Conservation (phyloP, 768 basidiomycete species). For the Mycena capillaripes region DNA sequence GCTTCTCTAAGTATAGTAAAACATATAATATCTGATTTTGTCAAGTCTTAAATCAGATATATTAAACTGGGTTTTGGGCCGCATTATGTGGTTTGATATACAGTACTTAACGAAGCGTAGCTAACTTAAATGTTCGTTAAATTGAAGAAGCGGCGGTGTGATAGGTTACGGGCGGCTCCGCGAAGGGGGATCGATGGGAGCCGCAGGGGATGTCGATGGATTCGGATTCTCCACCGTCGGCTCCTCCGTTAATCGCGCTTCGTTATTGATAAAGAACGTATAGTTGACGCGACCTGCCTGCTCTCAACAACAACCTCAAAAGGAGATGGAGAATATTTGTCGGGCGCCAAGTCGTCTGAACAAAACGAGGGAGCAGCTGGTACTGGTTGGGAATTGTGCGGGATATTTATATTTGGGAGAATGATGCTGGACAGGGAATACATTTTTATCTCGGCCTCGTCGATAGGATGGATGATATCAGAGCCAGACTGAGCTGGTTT, state of each 20-base stretch:
- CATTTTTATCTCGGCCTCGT: not conserved
- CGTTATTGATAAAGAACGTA: slow-evolving; percentile 1
- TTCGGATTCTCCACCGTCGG: not conserved
- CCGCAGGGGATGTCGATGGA: no score
- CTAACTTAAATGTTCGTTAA: no score
- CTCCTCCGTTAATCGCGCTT: not conserved
- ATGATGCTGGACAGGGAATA: not conserved
- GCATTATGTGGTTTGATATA: no score
- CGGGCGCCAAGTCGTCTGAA: no score
- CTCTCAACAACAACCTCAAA: not conserved
- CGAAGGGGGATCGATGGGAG: no score
- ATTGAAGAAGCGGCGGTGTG: no score
- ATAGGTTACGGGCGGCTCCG: no score
- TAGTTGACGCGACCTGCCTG: not conserved
- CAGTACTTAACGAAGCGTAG: no score
- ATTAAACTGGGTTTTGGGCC: no score
- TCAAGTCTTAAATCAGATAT: no score
- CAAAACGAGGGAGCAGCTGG: not conserved
- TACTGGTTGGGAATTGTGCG: not conserved
- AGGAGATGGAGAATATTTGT: not conserved
- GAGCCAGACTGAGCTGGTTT: not conserved
- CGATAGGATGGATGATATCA: not conserved
- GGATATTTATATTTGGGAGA: not conserved
- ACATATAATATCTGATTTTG: no score
- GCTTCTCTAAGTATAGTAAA: no score